Conservation (phyloP, 345 rosid species). For the Melaleuca alternifolia region DNA sequence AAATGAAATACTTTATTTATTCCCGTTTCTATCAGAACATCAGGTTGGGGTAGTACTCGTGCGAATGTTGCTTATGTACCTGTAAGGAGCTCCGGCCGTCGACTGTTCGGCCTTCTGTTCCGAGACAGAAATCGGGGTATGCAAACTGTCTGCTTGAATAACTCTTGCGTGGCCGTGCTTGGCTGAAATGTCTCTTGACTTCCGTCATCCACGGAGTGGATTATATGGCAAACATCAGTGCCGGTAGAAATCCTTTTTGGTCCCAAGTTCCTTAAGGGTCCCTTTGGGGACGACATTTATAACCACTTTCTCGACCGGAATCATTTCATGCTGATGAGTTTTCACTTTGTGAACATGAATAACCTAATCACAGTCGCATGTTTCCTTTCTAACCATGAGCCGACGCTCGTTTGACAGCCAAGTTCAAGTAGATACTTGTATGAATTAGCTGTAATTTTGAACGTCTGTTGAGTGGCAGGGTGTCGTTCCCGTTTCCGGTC, state of each 20-base stretch:
- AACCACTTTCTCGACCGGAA: not conserved
- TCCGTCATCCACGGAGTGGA: not conserved
- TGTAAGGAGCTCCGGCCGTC: constrained; percentile 71
- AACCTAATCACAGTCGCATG: not conserved
- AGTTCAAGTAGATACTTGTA: not conserved
- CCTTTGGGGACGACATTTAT: not conserved
- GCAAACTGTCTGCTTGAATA: constrained; percentile 5
- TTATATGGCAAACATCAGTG: not conserved
- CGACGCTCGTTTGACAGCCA: not conserved
- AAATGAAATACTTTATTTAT: not conserved
- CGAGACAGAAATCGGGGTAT: constrained; percentile 68
- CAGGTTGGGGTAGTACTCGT: constrained; percentile 66
- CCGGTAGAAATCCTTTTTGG: not conserved
- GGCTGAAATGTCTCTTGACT: not conserved
- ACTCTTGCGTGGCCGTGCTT: not conserved
- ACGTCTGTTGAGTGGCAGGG: not conserved
- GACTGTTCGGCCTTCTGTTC: constrained; percentile 64
- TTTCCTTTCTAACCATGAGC: not conserved
- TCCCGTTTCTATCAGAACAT: constrained; percentile 36
- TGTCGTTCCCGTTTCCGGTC: not conserved
- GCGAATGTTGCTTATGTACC: constrained; percentile 60
- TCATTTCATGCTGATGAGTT: not conserved
- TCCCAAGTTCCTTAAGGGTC: not conserved
- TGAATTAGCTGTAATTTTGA: not conserved
- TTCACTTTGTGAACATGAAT: not conserved